Evolutionary conservation across 2,329 filamentous ascomycete genomes (phyloP).

Genomic region (Ascomycota sp.): DNA sequence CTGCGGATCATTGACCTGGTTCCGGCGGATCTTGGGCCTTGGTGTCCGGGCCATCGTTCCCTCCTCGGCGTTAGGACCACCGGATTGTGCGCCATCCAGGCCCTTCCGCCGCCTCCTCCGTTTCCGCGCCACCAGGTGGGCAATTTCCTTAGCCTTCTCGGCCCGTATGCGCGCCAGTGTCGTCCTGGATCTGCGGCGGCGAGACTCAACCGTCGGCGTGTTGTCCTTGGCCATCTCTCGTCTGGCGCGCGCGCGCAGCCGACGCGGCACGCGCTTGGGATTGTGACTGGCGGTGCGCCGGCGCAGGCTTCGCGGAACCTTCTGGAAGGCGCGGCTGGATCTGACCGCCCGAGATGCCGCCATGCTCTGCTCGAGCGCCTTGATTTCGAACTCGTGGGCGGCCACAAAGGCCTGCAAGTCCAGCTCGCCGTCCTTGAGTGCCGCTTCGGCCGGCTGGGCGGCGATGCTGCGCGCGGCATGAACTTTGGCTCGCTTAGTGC

Average conservation of each 20-base stretch:
- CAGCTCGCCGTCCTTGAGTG: constrained; percentile 52
- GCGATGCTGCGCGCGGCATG: constrained; percentile 27
- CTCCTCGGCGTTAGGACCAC: background rate
- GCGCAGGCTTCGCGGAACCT: constrained; percentile 67
- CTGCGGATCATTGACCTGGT: constrained; percentile 41
- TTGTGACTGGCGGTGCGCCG: constrained; percentile 89
- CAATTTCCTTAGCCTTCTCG: constrained; percentile 55
- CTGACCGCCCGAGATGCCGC: constrained; percentile 42
- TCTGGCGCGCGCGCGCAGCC: constrained; percentile 48
- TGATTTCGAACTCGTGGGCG: constrained; percentile 77
- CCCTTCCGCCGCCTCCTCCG: constrained; percentile 19
- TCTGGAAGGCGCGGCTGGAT: constrained; percentile 65
- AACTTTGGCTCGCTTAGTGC: constrained; percentile 24
- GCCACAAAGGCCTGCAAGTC: constrained; percentile 70
- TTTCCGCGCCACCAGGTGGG: constrained; percentile 38
- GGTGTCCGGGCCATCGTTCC: constrained; percentile 11
- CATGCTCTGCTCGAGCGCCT: constrained; percentile 67
- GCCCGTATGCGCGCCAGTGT: constrained; percentile 42
- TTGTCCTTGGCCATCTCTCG: constrained; percentile 75
- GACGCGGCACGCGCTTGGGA: constrained; percentile 67
- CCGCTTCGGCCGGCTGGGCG: constrained; percentile 27
- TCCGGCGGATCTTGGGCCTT: constrained; percentile 48
- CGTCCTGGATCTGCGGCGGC: constrained; percentile 38
- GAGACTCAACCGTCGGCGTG: constrained; percentile 55
- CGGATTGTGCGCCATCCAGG: constrained; percentile 1